Percentiles rank a stretch among this genome's conserved stretches.
Evolutionary conservation across 116 monocot genomes (phyloP).

Genomic region (Papilionanthe hybrid): DNA sequence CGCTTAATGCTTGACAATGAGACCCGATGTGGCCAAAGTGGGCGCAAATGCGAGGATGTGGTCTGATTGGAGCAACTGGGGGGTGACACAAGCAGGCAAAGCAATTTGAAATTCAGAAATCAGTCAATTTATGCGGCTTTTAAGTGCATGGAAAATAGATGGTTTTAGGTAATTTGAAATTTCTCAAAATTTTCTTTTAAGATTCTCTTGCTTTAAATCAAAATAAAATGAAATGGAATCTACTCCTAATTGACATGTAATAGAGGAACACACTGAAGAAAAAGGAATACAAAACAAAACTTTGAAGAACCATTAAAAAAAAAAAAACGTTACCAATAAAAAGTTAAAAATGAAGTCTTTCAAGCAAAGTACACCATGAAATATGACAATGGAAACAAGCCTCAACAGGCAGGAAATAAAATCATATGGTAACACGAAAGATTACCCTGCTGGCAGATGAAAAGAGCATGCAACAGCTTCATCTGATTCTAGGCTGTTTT

Average conservation of each 20-base stretch:
- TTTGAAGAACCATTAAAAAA: not conserved
- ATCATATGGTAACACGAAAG: not conserved
- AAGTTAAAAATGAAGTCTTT: not conserved
- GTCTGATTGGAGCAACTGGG: too few relatives aligned
- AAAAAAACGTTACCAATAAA: not conserved
- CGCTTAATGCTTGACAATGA: too few relatives aligned
- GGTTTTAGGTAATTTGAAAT: too few relatives aligned
- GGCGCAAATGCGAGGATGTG: too few relatives aligned
- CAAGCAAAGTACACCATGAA: not conserved
- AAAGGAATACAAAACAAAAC: not conserved
- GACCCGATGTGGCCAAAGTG: too few relatives aligned
- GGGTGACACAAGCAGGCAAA: too few relatives aligned
- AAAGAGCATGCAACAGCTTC: not conserved
- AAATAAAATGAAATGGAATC: not conserved
- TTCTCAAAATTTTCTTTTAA: too few relatives aligned
- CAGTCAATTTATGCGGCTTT: too few relatives aligned
- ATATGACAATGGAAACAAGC: not conserved
- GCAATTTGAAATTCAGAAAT: too few relatives aligned
- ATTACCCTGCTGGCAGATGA: not conserved
- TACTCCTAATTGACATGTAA: not conserved
- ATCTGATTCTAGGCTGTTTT: constrained; percentile 16
- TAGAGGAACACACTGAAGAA: not conserved
- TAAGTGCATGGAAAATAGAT: too few relatives aligned
- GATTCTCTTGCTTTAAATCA: too few relatives aligned
- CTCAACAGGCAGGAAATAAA: not conserved